Evolutionary conservation across 2,329 filamentous ascomycete genomes (phyloP), one percentile per base, ranked within the genome.

Genomic region (Paracoccidioides brasiliensis): DNA sequence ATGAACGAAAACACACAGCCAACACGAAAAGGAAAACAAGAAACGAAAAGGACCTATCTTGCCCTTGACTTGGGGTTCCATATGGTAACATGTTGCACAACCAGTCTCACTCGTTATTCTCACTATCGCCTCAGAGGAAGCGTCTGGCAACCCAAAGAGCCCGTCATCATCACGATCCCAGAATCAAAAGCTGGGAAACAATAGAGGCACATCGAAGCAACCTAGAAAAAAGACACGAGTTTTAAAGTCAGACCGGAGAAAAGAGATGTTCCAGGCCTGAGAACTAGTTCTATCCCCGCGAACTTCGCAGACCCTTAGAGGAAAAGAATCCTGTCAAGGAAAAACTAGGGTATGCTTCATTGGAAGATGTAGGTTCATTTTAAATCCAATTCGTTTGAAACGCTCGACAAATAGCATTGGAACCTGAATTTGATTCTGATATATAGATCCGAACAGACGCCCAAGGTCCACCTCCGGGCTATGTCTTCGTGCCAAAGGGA

Each of bases 401-500:
- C 15, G 5, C 40, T n/a, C 40, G 12, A 5, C 4, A 14, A 4
- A 5, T 41, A 1, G 22, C 12, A 10, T 3, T 22, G 22, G 22
- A 22, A 45, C 9, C 28, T 30, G 15, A 45, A 45, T 45, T 22
- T 44, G 42, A 44, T 33, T 30, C 32, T 45, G 10, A 14, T 32
- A 30, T 51, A 22, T 56, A 72, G 70, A 68, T 68, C 49, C 66
- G 68, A 43, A 59, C 66, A 32, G 61, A 67, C 48, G 55, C 55
- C 32, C 58, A 66, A 8, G 60, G 62, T 1, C 57, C 68, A 32
- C 68, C 66, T 5, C 38, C 61, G 28, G 63, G 60, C 32, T 74
- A 74, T 61, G 57, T 66, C 22, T 73, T 74, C 55, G 70, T 74
- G 5, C 66, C 66, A 33, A 73, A 70, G 60, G 73, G 72, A 10